Percentiles rank a stretch among this genome's conserved stretches.
phyloP scores from a whole-genome alignment of 257 asterid genomes.

The Solanum tacnaense region DNA sequence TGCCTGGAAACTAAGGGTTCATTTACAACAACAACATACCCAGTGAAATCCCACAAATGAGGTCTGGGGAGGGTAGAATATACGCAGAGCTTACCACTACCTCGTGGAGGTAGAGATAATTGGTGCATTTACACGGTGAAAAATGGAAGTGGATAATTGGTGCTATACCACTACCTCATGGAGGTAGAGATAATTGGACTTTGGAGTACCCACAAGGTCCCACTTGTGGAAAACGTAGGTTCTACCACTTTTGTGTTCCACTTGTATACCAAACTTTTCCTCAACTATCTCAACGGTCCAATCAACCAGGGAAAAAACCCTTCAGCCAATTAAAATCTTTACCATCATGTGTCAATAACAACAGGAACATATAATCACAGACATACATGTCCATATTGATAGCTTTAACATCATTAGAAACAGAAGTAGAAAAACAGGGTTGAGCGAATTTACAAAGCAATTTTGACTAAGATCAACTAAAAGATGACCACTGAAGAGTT shows the following conservation, averaged over 20 bases:
- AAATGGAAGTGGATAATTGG: neutral
- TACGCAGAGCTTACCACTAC: neutral
- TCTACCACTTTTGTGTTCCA: neutral
- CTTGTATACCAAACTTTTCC: neutral
- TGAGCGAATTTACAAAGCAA: neutral
- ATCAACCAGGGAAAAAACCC: neutral
- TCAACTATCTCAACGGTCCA: neutral
- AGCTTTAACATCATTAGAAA: neutral
- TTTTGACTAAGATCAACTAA: neutral
- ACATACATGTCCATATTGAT: neutral
- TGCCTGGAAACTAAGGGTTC: neutral
- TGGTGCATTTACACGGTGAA: neutral
- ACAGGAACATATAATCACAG: neutral
- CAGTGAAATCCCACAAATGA: neutral
- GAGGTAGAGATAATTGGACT: neutral
- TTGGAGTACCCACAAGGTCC: neutral
- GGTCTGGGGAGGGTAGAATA: neutral
- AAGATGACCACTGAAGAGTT: neutral
- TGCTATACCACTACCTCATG: neutral
- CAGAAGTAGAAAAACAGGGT: neutral
- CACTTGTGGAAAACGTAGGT: neutral
- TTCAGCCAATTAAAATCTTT: neutral
- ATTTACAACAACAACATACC: neutral
- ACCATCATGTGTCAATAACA: neutral
- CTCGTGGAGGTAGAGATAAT: neutral